Evolutionary conservation across 108 stramenopile species (phyloP).

Genomic region (Cyclotella atomus): DNA sequence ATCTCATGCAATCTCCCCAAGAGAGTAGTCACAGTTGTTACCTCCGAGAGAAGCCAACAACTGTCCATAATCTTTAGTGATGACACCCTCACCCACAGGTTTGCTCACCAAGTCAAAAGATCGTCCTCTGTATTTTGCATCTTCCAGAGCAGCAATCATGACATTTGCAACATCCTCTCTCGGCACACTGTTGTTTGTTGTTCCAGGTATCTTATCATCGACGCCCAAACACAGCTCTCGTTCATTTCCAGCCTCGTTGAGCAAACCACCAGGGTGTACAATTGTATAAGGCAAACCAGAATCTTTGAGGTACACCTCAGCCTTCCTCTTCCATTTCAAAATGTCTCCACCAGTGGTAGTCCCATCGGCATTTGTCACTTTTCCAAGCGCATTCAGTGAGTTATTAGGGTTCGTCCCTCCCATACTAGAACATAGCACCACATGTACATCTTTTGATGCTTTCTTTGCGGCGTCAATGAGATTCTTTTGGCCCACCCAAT

Average conservation of each 20-base stretch:
- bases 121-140: slow-evolving; percentile 48
- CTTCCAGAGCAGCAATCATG: slow-evolving; percentile 63
- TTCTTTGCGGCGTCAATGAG: slow-evolving; percentile 80
- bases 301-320: slow-evolving; percentile 71
- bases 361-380: slow-evolving; percentile 56
- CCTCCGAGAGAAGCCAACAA: slow-evolving; percentile 56
- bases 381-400: slow-evolving; percentile 74
- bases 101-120: slow-evolving; percentile 74
- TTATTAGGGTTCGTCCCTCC: slow-evolving; percentile 83
- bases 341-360: slow-evolving; percentile 73
- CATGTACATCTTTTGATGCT: slow-evolving; percentile 54
- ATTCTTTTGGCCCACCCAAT: slow-evolving; percentile 89
- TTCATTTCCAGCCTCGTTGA: slow-evolving; percentile 79
- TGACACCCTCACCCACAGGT: slow-evolving; percentile 41
- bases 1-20: slow-evolving; percentile 58
- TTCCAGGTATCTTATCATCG: slow-evolving; percentile 73
- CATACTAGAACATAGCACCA: slow-evolving; percentile 79
- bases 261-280: slow-evolving; percentile 87
- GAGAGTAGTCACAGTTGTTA: slow-evolving; percentile 70
- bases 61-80: slow-evolving; percentile 50
- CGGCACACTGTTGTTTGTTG: slow-evolving; percentile 69
- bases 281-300: slow-evolving; percentile 77
- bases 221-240: slow-evolving; percentile 77
- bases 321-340: slow-evolving; percentile 81
- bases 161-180: slow-evolving; percentile 89